phyloP scores from a whole-genome alignment of 2,329 filamentous ascomycete species.

The Fusarium musae region DNA sequence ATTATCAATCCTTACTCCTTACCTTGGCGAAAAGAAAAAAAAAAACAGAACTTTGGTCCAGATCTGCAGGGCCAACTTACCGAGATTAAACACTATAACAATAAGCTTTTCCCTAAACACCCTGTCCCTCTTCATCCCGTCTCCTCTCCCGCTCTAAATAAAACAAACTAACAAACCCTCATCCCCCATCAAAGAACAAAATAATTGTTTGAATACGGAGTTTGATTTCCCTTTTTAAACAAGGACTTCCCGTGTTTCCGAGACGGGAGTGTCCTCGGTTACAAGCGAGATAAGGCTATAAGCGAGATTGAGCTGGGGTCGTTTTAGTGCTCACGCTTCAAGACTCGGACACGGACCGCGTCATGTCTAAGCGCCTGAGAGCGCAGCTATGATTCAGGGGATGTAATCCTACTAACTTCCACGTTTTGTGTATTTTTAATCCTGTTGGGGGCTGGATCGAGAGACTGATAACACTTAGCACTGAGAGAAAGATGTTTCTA shows the following conservation, averaged over 20 bases:
- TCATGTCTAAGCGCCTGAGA: neutral
- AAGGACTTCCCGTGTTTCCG: neutral
- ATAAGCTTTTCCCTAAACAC: neutral
- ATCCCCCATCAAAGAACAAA: neutral
- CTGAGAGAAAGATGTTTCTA: neutral
- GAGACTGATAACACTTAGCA: too few relatives aligned
- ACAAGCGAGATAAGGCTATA: slow-evolving; percentile 34
- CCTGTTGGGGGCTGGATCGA: neutral
- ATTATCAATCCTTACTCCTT: neutral
- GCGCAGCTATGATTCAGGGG: slow-evolving; percentile 3
- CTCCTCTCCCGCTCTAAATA: neutral
- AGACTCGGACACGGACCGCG: neutral
- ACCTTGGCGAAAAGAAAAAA: neutral
- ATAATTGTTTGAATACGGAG: neutral
- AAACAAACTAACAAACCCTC: neutral
- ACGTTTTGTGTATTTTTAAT: neutral
- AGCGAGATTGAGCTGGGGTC: slow-evolving; percentile 17
- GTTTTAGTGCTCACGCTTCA: slow-evolving; percentile 11
- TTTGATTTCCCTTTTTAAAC: neutral
- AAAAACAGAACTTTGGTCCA: neutral
- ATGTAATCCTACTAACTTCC: neutral
- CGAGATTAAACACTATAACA: neutral
- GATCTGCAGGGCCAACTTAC: neutral
- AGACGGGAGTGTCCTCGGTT: slow-evolving; percentile 25
- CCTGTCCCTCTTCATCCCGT: neutral